These are phyloP conservation scores for Elsinoe fawcettii DNA, from an alignment of 2,329 filamentous ascomycete species.

Conservation along the genomic window DNA sequence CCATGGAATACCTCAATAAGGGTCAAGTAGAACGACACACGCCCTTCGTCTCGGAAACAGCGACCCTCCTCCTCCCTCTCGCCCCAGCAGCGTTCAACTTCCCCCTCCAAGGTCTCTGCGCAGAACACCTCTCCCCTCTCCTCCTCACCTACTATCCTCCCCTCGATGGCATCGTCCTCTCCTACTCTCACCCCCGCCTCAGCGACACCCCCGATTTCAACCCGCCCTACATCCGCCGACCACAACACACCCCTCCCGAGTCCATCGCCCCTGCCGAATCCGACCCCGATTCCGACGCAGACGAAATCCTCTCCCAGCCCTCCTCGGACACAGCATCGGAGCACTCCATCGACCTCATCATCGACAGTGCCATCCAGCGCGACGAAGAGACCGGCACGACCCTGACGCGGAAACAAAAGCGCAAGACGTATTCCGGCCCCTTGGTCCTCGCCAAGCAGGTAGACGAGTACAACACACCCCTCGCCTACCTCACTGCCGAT, in stretches of 20 bases:
- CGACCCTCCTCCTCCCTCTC: constrained; percentile 71
- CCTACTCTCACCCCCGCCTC: constrained; percentile 62
- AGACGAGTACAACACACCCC: constrained; percentile 79
- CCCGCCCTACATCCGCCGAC: constrained; percentile 39
- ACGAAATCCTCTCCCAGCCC: neutral
- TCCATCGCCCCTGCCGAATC: constrained; percentile 5
- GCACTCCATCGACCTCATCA: neutral
- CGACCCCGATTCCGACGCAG: constrained; percentile 4
- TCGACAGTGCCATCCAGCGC: neutral
- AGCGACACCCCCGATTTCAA: constrained; percentile 47
- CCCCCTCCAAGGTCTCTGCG: constrained; percentile 62
- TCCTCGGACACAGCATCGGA: neutral
- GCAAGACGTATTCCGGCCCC: constrained; percentile 24
- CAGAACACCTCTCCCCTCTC: constrained; percentile 67
- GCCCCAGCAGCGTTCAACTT: constrained; percentile 62
- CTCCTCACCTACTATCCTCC: constrained; percentile 69
- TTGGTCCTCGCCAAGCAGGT: constrained; percentile 42
- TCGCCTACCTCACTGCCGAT: constrained; percentile 81
- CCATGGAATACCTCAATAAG: constrained; percentile 3
- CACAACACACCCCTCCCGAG: constrained; percentile 15
- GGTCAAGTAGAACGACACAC: constrained; percentile 36
- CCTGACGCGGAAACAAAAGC: constrained; percentile 25
- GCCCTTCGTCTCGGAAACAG: constrained; percentile 70
- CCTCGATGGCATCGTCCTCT: constrained; percentile 65
- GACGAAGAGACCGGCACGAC: neutral